Percentiles rank a stretch among this genome's conserved stretches.
Conservation (phyloP, 176 grass and related monocot species). For the Avena sativa region DNA sequence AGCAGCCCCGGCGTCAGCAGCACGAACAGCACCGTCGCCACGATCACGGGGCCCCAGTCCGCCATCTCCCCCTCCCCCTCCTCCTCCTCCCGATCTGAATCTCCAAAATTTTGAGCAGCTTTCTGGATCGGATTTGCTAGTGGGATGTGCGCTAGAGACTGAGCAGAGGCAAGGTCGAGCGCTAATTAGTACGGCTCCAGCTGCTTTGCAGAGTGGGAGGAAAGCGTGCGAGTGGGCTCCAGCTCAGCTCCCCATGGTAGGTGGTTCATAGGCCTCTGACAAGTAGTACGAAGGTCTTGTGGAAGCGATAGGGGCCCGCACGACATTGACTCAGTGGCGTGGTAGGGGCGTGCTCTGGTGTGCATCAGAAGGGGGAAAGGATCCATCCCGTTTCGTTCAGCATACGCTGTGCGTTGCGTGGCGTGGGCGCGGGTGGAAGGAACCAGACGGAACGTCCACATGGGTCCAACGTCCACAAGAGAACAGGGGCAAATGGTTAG, state of each 20-base stretch:
- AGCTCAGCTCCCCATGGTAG: neutral
- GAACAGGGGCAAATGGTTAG: too few species aligned
- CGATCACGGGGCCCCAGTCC: slow-evolving; percentile 73
- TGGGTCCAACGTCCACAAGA: neutral
- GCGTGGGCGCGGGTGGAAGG: neutral
- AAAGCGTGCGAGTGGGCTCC: neutral
- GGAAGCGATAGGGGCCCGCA: neutral
- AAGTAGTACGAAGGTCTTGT: neutral
- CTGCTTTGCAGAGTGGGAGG: neutral
- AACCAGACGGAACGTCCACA: neutral
- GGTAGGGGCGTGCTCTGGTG: neutral
- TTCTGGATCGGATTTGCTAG: neutral
- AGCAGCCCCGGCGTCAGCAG: slow-evolving; percentile 66
- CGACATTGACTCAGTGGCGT: neutral
- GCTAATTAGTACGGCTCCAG: neutral
- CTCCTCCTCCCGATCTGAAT: neutral
- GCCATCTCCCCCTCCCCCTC: slow-evolving; percentile 33
- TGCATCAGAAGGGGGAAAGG: neutral
- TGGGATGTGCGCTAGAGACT: neutral
- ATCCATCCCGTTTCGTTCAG: neutral
- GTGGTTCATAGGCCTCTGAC: neutral
- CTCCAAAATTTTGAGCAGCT: neutral
- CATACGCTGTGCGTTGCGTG: neutral
- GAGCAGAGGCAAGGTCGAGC: too few species aligned
- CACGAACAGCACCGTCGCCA: slow-evolving; percentile 74